These are phyloP conservation scores for Pichia membranifaciens DNA, from an alignment of 805 yeast species.

Conservation along the genomic window DNA sequence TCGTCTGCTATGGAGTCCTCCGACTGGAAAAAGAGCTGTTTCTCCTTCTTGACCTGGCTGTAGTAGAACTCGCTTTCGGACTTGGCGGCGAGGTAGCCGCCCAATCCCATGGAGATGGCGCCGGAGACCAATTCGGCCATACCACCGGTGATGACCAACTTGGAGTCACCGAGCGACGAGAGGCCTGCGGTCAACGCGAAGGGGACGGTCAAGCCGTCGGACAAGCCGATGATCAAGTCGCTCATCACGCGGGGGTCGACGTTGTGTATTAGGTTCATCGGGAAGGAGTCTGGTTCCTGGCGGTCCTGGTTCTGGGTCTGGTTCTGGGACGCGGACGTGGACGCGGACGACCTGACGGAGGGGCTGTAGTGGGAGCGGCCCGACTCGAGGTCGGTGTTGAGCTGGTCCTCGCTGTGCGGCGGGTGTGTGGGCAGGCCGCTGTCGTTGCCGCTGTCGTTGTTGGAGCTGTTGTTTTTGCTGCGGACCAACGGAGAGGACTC, in stretches of 20 bases:
- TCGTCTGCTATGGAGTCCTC: slow-evolving; percentile 66
- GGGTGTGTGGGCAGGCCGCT: too few species aligned
- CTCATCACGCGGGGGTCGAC: slow-evolving; percentile 91
- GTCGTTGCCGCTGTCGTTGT: too few species aligned
- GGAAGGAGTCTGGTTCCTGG: not conserved
- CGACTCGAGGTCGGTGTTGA: slow-evolving; percentile 7
- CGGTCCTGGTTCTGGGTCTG: too few species aligned
- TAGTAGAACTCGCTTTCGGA: slow-evolving; percentile 74
- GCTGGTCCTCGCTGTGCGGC: not conserved
- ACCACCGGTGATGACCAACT: slow-evolving; percentile 94
- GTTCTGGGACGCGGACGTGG: too few species aligned
- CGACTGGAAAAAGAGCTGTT: slow-evolving; percentile 57
- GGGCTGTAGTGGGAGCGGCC: slow-evolving; percentile 1
- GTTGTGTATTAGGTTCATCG: slow-evolving; percentile 36
- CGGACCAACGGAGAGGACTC: slow-evolving; percentile 6
- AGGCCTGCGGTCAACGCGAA: slow-evolving; percentile 97
- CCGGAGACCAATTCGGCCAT: slow-evolving; percentile 96
- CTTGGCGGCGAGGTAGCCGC: slow-evolving; percentile 93
- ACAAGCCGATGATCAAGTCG: slow-evolving; percentile 86
- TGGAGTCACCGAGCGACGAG: slow-evolving; percentile 82
- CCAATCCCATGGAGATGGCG: slow-evolving; percentile 96
- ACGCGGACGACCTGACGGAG: not conserved
- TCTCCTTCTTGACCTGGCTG: slow-evolving; percentile 67
- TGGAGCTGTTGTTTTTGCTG: not conserved
- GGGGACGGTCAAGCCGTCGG: slow-evolving; percentile 97